A percentile compares a stretch with the other conserved stretches of the same genome.
phyloP scores from a whole-genome alignment of 305 asterid genomes.

The Fraxinus xanthoxyloides region DNA sequence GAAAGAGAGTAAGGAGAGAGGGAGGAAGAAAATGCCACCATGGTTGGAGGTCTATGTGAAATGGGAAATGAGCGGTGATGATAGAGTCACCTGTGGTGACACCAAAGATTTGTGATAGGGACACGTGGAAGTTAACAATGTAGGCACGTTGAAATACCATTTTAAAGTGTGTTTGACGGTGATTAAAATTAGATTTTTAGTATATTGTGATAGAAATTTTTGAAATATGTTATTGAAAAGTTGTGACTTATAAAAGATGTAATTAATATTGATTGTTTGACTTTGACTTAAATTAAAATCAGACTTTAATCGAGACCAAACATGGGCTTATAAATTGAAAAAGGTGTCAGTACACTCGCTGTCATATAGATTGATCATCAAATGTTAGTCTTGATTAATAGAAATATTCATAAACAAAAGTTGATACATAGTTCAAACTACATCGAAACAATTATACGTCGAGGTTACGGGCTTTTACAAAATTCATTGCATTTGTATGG shows the following conservation, averaged over 20 bases:
- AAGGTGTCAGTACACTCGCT: no score
- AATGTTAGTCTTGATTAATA: neutral
- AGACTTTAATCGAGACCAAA: no score
- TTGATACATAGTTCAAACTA: no score
- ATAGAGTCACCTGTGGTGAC: neutral
- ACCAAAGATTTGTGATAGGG: neutral
- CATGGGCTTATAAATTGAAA: no score
- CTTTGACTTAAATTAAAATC: no score
- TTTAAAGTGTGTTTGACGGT: no score
- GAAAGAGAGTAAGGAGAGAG: neutral
- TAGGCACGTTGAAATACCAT: no score
- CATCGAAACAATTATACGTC: neutral
- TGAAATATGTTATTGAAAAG: no score
- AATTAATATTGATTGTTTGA: no score
- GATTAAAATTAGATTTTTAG: no score
- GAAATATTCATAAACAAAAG: neutral
- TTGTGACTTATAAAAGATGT: no score
- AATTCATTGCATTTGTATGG: neutral
- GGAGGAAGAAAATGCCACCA: slow-evolving; percentile 4
- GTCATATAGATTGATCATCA: neutral
- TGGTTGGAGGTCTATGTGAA: neutral
- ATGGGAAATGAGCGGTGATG: neutral
- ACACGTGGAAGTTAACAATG: neutral
- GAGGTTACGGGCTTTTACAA: neutral
- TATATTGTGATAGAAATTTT: no score